These are phyloP conservation scores for Vitis riparia DNA, from an alignment of 164 flowering plant species.

Conservation along the genomic window DNA sequence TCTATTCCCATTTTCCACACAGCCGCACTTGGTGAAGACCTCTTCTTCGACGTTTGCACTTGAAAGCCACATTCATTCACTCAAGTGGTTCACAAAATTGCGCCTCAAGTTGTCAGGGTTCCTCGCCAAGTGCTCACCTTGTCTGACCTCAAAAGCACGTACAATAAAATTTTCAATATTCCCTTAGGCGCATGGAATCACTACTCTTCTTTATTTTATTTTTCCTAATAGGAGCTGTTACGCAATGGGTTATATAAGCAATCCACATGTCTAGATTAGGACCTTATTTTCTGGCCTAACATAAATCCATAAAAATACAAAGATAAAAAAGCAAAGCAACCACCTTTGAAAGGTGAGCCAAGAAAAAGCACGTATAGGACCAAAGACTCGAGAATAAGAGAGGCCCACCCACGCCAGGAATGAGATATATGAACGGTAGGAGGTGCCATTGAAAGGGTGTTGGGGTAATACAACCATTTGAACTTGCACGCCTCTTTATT, in stretches of 20 bases:
- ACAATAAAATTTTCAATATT: conserved; percentile 10
- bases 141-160: too few relatives aligned
- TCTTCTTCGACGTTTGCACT: too few relatives aligned
- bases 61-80: too few relatives aligned
- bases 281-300: not conserved
- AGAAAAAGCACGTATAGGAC: not conserved
- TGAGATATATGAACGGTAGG: conserved; percentile 9
- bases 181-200: conserved; percentile 15
- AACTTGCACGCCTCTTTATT: too few relatives aligned
- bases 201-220: conserved; percentile 3
- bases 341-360: conserved; percentile 9
- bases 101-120: too few relatives aligned
- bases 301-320: not conserved
- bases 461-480: not conserved
- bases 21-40: too few relatives aligned
- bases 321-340: conserved; percentile 8
- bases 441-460: not conserved
- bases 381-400: not conserved
- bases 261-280: conserved; percentile 3
- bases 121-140: too few relatives aligned
- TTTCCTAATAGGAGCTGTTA: not conserved
- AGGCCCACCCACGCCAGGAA: conserved; percentile 15
- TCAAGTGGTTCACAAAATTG: too few relatives aligned
- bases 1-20: not conserved
- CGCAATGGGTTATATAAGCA: conserved; percentile 14